Percentiles rank a stretch among this genome's conserved stretches.
These are phyloP conservation scores for Aspergillus japonicus DNA, from an alignment of 2,329 filamentous ascomycete species.

Conservation along the genomic window DNA sequence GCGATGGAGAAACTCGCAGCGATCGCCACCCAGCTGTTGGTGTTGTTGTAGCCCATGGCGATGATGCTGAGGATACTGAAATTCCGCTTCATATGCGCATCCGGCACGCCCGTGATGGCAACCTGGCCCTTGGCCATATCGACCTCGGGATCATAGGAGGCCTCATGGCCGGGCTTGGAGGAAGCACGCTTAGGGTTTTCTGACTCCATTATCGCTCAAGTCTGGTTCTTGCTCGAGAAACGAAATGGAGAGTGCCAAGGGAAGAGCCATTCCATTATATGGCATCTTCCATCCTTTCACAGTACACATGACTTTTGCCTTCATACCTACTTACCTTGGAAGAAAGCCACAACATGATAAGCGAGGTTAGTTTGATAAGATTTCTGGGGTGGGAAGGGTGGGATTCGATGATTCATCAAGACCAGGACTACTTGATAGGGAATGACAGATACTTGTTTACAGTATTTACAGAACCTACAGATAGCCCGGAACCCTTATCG, in stretches of 20 bases:
- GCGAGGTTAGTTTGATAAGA: conserved; percentile 1
- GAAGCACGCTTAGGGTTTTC: conserved; percentile 8
- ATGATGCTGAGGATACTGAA: conserved; percentile 26
- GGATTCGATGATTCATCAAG: conserved; percentile 9
- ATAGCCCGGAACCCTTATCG: conserved; percentile 18
- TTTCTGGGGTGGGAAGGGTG: not conserved
- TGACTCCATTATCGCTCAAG: conserved; percentile 11
- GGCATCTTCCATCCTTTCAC: not conserved
- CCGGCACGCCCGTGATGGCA: conserved; percentile 16
- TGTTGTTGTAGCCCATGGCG: conserved; percentile 26
- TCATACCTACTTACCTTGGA: not conserved
- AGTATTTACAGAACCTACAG: not conserved
- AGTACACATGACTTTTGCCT: not conserved
- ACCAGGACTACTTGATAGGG: not conserved
- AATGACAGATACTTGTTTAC: conserved; percentile 7
- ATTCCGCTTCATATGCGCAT: conserved; percentile 24
- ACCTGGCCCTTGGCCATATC: conserved; percentile 23
- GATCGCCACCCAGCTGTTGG: conserved; percentile 27
- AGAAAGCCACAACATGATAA: not conserved
- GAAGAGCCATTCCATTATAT: not conserved
- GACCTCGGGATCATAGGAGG: conserved; percentile 9
- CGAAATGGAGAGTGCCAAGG: not conserved
- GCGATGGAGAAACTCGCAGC: conserved; percentile 26
- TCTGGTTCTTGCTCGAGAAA: not conserved
- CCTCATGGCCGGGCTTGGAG: conserved; percentile 8